Base-by-base conservation (phyloP, 2,329 filamentous ascomycete species). In the Fusarium foetens region DNA sequence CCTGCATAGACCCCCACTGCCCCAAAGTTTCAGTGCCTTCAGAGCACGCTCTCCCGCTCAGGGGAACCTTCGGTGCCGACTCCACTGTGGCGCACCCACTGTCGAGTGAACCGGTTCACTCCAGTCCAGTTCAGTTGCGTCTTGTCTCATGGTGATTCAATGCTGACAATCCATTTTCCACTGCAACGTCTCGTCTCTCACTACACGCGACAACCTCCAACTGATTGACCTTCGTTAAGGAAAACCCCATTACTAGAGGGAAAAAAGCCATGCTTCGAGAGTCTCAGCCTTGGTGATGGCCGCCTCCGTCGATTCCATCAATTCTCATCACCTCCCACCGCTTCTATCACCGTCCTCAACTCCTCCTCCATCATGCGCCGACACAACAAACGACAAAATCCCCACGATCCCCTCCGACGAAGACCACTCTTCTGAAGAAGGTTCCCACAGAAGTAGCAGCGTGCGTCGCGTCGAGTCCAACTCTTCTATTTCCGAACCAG, bases 381-480 rank as follows among this genome's bases (percentile, higher is more conserved):
- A 49, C 58, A 52, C 70, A n/a, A 42, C 59, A 16, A 43, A n/a
- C 19, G 23, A 39, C 21, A 62, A 65, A 41, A 67, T 76, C 12
- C 72, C 76, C 21, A 74, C 75, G 38, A 75, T 76, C 5, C 70
- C 75, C 11, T 78, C 76, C 1, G 80, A 81, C 38, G 80, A 80
- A 55, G 77, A 80, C 13, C 76, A 66, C 25, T 79, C 76, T 29
- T 78, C 77, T 4, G 79, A 77, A 29, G 79, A 80, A 54, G 79
- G 74, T 27, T 77, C 77, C 1, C 71, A 66, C 16, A 58, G 73
- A 27, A 75, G 71, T 58, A 69, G 60, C 10, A 78, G 75, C 41
- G 53, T 72, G 17, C 74, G 66, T n/a, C 68, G 72, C 19, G 68
- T 55, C 31, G 58, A 70, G 33, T 80, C 79, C 46, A 71, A 74